phyloP scores from a whole-genome alignment of 2,329 filamentous ascomycete genomes.

The Beauveria caledonica region DNA sequence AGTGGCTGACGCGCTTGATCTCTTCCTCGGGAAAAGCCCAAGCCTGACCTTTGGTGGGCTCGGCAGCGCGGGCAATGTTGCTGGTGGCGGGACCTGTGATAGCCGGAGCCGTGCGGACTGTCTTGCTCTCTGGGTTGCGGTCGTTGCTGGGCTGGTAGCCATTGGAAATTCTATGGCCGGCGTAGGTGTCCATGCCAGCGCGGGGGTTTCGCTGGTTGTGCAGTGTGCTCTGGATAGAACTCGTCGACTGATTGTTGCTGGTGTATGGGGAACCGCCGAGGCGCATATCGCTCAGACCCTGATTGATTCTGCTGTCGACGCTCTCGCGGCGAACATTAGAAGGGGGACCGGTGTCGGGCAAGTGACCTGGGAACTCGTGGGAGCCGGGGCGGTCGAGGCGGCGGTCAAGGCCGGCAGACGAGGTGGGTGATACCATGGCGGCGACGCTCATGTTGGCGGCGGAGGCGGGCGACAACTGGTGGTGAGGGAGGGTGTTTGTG shows the following conservation, averaged over 20 bases:
- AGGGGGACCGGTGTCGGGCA: constrained; percentile 34
- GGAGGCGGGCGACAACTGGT: constrained; percentile 45
- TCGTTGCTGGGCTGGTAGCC: constrained; percentile 55
- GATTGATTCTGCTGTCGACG: constrained; percentile 71
- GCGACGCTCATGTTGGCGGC: constrained; percentile 57
- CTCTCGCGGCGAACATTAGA: constrained; percentile 58
- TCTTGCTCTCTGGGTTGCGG: constrained; percentile 47
- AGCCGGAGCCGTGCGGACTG: constrained; percentile 60
- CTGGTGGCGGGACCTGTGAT: constrained; percentile 63
- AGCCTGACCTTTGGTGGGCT: constrained; percentile 73
- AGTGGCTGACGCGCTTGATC: constrained; percentile 44
- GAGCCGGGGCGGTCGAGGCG: constrained; percentile 35
- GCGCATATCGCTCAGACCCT: constrained; percentile 60
- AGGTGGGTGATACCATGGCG: constrained; percentile 56
- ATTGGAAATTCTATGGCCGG: constrained; percentile 54
- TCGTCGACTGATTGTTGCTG: constrained; percentile 68
- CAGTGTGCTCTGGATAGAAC: constrained; percentile 63
- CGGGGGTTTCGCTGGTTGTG: constrained; percentile 58
- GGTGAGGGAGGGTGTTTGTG: constrained; percentile 41
- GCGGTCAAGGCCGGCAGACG: constrained; percentile 34
- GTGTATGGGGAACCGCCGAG: constrained; percentile 62
- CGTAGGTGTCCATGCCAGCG: constrained; percentile 40
- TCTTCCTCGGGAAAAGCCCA: constrained; percentile 77
- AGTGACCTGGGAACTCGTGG: constrained; percentile 25
- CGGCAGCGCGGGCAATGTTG: constrained; percentile 61